Conservation (phyloP, 2,329 filamentous ascomycete species). For the Colletotrichum eleusines region DNA sequence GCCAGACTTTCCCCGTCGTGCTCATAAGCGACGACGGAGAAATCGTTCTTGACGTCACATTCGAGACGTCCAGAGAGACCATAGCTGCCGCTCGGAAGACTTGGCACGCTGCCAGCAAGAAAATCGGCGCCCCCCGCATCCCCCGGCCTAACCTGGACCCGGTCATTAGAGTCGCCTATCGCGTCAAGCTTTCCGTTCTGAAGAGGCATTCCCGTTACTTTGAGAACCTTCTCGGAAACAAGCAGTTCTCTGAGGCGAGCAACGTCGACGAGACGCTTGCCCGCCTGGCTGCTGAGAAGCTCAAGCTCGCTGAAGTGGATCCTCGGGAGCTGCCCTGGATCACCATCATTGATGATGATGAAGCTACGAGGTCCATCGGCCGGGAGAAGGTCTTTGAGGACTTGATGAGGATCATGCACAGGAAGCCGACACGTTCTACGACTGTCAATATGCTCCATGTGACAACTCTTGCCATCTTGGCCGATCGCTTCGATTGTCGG, state of each 20-base stretch:
- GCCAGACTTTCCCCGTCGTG: constrained; percentile 54
- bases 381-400: constrained; percentile 75
- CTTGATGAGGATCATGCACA: constrained; percentile 75
- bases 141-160: constrained; percentile 52
- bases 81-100: constrained; percentile 61
- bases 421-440: constrained; percentile 55
- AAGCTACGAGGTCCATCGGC: constrained; percentile 70
- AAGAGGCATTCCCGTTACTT: constrained; percentile 77
- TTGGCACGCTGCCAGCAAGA: constrained; percentile 49
- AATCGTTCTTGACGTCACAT: constrained; percentile 74
- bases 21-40: constrained; percentile 71
- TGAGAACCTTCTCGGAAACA: constrained; percentile 72
- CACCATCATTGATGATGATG: constrained; percentile 75
- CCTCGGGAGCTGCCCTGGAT: constrained; percentile 71
- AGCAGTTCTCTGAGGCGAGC: constrained; percentile 72
- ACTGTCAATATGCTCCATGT: constrained; percentile 69
- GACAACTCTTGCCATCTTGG: constrained; percentile 76
- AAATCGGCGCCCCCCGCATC: constrained; percentile 45
- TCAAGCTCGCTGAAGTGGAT: constrained; percentile 62
- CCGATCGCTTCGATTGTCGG: constrained; percentile 79
- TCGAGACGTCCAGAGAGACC: constrained; percentile 68
- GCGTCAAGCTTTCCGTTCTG: constrained; percentile 69
- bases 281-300: constrained; percentile 59
- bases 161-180: constrained; percentile 62
- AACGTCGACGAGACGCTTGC: constrained; percentile 65